Base-by-base conservation (phyloP, 176 grass and related monocot genomes). In the Lolium rigidum region DNA sequence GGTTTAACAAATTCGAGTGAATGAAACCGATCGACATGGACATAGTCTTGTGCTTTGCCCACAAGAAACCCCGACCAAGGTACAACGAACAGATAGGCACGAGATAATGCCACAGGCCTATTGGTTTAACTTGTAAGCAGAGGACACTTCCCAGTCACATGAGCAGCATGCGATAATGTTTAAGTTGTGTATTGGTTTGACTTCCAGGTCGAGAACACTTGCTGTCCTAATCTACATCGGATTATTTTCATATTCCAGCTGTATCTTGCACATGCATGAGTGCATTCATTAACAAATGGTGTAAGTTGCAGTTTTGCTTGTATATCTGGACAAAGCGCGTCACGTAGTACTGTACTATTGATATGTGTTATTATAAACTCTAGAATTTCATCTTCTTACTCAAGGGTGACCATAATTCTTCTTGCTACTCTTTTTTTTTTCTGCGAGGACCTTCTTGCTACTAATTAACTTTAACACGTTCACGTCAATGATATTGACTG, bases 41-140 rank as follows among this genome's bases (percentile, higher is more conserved):
- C 25, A 24, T 41, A 80, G 56, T 74, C 43, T n/a, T 65, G 51
- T 16, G 12, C 61, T 70, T 77, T 78, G 62, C 73, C 18, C 10
- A 59, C 50, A 88, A 88, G 86, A 50, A 69, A 88, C 74, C 24
- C 48, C 25, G 76, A 50, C 44, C 11, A 70, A 79, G 35, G 16
- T 76, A 3, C 14, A 44, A 12, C 41, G 69, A 74, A 47, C 35
- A 47, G 38, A 64, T 46, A 87, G 55, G 59, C 39, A 70, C 46
- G 52, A 50, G 26, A 77, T 20, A 77, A 37, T 76, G 74, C 64
- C 25, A 18, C 14, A 48, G 4, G 5, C 22, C 21, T 20, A 80
- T 66, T 65, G 41, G 59, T 18, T 65, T 74, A 31, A 26, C 24
- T 74, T 84, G 22, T 56, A 74, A 24, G 17, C 1, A 35, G 54